phyloP scores from a whole-genome alignment of 2,329 filamentous ascomycete genomes.

The Eutypella sp. region DNA sequence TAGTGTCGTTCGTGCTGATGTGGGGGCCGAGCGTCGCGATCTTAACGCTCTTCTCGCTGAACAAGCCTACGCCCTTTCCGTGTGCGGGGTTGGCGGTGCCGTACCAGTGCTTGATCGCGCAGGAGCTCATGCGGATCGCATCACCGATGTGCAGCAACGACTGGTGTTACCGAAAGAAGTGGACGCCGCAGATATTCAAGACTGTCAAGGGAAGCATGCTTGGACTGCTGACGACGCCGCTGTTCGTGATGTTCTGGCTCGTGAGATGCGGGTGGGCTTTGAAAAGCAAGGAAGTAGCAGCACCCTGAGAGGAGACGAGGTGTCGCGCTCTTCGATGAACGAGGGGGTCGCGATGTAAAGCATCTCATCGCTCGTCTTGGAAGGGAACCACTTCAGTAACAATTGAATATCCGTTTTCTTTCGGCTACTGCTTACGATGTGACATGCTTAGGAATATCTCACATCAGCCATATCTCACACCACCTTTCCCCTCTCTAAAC shows the following conservation, averaged over 20 bases:
- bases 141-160: no score
- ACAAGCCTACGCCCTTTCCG: no score
- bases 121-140: no score
- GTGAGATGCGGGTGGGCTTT: conserved; percentile 42
- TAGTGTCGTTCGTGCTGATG: conserved; percentile 36
- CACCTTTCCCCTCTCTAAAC: conserved; percentile 55
- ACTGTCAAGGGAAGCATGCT: conserved; percentile 41
- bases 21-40: conserved; percentile 41
- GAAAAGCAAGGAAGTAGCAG: conserved; percentile 17
- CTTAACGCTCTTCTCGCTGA: conserved; percentile 33
- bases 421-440: no score
- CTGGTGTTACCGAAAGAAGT: conserved; percentile 37
- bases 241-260: conserved; percentile 47
- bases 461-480: conserved; percentile 56
- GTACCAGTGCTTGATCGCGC: no score
- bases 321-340: background rate
- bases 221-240: conserved; percentile 41
- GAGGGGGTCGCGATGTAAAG: no score
- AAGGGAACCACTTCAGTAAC: no score
- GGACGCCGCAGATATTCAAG: conserved; percentile 48
- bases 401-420: no score
- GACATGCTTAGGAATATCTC: background rate
- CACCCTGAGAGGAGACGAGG: conserved; percentile 15
- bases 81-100: no score
- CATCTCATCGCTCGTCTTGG: no score